Evolutionary conservation across 129 eudicot genomes (phyloP).

Genomic region (Kitagawia praeruptora): DNA sequence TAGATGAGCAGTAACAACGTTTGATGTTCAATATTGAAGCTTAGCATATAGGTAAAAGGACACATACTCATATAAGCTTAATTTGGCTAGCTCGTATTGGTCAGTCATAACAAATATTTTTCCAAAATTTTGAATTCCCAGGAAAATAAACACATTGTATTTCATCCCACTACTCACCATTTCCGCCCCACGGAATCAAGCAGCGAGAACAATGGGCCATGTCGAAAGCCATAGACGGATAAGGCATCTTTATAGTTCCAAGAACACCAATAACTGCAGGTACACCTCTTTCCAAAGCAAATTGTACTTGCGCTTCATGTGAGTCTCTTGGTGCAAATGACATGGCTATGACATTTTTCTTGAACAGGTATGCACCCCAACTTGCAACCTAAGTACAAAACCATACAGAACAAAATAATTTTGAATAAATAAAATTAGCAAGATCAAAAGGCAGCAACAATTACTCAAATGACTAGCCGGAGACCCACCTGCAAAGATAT

Average conservation of each 20-base stretch:
- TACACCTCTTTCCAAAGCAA: conserved; percentile 53
- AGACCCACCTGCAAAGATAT: neutral
- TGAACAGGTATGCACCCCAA: conserved; percentile 48
- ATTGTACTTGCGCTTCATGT: conserved; percentile 51
- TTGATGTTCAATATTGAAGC: neutral
- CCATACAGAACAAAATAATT: neutral
- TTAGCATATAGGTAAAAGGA: neutral
- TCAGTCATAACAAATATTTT: neutral
- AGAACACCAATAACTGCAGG: conserved; percentile 58
- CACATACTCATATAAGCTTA: neutral
- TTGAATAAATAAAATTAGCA: neutral
- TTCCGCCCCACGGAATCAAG: conserved; percentile 56
- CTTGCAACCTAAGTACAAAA: conserved; percentile 38
- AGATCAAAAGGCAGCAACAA: neutral
- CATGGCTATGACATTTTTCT: conserved; percentile 49
- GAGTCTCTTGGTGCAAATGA: conserved; percentile 56
- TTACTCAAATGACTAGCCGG: neutral
- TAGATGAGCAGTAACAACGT: neutral
- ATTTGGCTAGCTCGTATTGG: neutral
- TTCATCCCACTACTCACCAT: conserved; percentile 23
- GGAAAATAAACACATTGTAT: neutral
- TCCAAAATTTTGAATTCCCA: neutral
- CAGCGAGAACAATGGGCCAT: conserved; percentile 63
- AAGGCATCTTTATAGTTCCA: conserved; percentile 57
- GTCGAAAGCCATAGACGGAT: conserved; percentile 51